phyloP scores from a whole-genome alignment of 2,329 filamentous ascomycete genomes.

The Biscogniauxia marginata region DNA sequence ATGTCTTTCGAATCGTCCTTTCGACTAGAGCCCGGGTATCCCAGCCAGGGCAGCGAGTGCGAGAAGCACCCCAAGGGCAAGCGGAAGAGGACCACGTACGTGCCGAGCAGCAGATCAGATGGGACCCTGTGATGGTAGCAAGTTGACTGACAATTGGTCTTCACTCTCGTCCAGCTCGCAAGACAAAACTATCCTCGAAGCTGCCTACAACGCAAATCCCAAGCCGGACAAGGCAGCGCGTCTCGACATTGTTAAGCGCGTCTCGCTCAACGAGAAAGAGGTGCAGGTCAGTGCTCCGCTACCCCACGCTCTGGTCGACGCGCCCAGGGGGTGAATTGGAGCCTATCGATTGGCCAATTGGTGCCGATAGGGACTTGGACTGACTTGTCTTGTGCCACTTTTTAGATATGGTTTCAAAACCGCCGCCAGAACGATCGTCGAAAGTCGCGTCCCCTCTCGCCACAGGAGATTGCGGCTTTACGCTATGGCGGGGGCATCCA shows the following conservation, averaged over 20 bases:
- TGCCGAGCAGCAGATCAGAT: conserved; percentile 19
- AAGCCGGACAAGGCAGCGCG: conserved; percentile 91
- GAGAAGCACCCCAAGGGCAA: conserved; percentile 57
- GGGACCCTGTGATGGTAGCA: not conserved
- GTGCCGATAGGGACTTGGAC: conserved; percentile 7
- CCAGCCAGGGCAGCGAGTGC: conserved; percentile 25
- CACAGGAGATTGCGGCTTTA: conserved; percentile 69
- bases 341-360: conserved; percentile 2
- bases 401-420: conserved; percentile 96
- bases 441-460: conserved; percentile 79
- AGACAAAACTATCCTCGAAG: conserved; percentile 85
- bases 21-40: conserved; percentile 31
- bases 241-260: conserved; percentile 77
- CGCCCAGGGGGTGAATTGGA: not conserved
- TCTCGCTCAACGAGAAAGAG: conserved; percentile 91
- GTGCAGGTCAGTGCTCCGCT: conserved; percentile 70
- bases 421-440: conserved; percentile 88
- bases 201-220: conserved; percentile 78
- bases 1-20: conserved; percentile 37
- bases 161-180: conserved; percentile 59
- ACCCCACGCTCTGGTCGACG: conserved; percentile 1
- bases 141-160: conserved; percentile 20
- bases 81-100: conserved; percentile 64
- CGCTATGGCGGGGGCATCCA: conserved; percentile 52
- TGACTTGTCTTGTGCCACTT: conserved; percentile 16